phyloP scores from a whole-genome alignment of 164 flowering plant species.

The Annona cherimola region DNA sequence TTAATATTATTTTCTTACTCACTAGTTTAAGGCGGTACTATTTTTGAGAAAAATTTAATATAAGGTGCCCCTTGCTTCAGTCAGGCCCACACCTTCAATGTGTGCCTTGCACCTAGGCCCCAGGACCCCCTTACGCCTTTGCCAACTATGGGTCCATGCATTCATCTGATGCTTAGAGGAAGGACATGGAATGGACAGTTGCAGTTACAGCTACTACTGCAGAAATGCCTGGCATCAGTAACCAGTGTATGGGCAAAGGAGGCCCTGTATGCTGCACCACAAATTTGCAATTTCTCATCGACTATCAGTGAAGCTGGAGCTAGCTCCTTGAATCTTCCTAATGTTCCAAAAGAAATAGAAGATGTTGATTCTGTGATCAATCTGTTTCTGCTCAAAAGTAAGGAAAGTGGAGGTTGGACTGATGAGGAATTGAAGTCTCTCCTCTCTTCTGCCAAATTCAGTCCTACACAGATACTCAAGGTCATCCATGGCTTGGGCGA shows the following conservation, averaged over 20 bases:
- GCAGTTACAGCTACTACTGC: neutral
- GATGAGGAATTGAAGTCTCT: constrained; percentile 21
- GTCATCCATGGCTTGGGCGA: constrained; percentile 32
- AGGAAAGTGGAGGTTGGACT: neutral
- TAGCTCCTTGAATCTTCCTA: neutral
- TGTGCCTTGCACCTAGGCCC: no score
- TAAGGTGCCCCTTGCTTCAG: no score
- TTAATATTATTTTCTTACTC: no score
- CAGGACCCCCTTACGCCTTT: no score
- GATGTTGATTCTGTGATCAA: neutral
- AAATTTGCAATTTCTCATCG: neutral
- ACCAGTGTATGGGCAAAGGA: neutral
- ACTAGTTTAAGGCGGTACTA: no score
- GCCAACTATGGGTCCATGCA: no score
- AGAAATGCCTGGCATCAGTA: neutral
- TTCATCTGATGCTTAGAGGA: neutral
- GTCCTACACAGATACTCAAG: constrained; percentile 17
- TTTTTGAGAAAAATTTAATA: no score
- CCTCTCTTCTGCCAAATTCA: constrained; percentile 27
- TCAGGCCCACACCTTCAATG: no score
- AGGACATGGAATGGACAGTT: neutral
- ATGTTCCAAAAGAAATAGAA: neutral
- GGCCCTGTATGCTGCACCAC: neutral
- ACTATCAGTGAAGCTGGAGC: neutral
- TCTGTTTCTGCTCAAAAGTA: neutral